Evolutionary conservation across 441 rosid species (phyloP), one percentile per base, ranked within the genome.

Genomic region (Gossypium schwendimanii): DNA sequence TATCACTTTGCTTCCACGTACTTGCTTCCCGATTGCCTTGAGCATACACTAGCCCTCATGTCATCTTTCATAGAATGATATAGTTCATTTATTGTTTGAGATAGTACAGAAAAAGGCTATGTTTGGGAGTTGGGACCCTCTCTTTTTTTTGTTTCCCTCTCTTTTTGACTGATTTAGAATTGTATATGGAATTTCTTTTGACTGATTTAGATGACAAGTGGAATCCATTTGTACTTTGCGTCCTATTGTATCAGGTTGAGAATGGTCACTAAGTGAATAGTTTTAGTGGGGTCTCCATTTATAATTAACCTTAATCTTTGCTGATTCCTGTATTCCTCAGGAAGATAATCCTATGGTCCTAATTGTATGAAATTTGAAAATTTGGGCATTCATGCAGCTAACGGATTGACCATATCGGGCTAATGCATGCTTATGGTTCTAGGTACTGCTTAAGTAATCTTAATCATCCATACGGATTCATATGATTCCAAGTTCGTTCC

Each of bases 41-140:
- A 49, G 54, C 73, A 59, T 73, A 21, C 76, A 67, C 14, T 39
- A 54, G 58, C 31, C 55, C 41, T 63, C 28, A 57, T 49, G 70
- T 44, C 36, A 36, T 21, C 26, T n/a, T 57, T 47, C 60, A 61
- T 41, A n/a, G 45, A 53, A 14, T 31, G 14, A 45, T 60, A 75
- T 67, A 26, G n/a, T 24, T 63, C 69, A 41, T 41, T 41, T 26
- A 11, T 63, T 63, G 24, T 39, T 18, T 8, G 28, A 44, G 6
- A 18, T 39, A 0, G 2, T 21, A 65, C 20, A 3, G 4, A 23
- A 23, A 47, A 23, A 21, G 36, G 15, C 3, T 1, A 20, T 2
- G 1, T 41, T 41, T 20, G 69, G 18, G 53, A 11, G 33, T 41
- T 20, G 69, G 18, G 53, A 11, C 53, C 69, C 53, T 20, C 39